phyloP scores from a whole-genome alignment of 805 yeast genomes.

The Metschnikowia noctiluminum region DNA sequence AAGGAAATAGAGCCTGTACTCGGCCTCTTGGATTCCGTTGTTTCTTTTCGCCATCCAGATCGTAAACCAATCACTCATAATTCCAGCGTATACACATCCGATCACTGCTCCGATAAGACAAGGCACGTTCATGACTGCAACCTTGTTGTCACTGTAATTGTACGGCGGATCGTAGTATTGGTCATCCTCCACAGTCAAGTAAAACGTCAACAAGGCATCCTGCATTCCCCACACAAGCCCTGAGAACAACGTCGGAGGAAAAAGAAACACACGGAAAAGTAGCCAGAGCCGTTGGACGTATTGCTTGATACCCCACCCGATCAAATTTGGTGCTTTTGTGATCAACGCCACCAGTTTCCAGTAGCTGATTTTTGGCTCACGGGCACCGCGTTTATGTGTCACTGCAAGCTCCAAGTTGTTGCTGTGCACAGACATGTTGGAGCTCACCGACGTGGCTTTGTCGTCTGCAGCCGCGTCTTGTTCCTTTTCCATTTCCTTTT shows the following conservation, averaged over 20 bases:
- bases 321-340: constrained; percentile 56
- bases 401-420: constrained; percentile 13
- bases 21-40: constrained; percentile 63
- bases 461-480: neutral
- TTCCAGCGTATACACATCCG: constrained; percentile 66
- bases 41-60: constrained; percentile 58
- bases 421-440: constrained; percentile 14
- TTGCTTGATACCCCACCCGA: constrained; percentile 65
- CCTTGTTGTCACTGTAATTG: constrained; percentile 61
- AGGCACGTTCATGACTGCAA: constrained; percentile 75
- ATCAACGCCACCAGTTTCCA: constrained; percentile 46
- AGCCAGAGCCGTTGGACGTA: constrained; percentile 49
- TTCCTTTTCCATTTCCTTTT: neutral
- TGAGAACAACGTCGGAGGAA: constrained; percentile 63
- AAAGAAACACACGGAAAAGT: constrained; percentile 54
- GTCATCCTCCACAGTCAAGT: constrained; percentile 70
- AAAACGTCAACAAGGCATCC: constrained; percentile 72
- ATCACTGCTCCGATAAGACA: constrained; percentile 61
- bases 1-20: constrained; percentile 57
- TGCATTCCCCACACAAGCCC: constrained; percentile 81
- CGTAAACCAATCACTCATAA: constrained; percentile 57
- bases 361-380: constrained; percentile 37
- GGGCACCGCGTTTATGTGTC: constrained; percentile 34
- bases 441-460: constrained; percentile 9
- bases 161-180: constrained; percentile 64